Evolutionary conservation across 257 asterid genomes (phyloP), one percentile per base, ranked within the genome.

Genomic region (Capsicum rhomboideum): DNA sequence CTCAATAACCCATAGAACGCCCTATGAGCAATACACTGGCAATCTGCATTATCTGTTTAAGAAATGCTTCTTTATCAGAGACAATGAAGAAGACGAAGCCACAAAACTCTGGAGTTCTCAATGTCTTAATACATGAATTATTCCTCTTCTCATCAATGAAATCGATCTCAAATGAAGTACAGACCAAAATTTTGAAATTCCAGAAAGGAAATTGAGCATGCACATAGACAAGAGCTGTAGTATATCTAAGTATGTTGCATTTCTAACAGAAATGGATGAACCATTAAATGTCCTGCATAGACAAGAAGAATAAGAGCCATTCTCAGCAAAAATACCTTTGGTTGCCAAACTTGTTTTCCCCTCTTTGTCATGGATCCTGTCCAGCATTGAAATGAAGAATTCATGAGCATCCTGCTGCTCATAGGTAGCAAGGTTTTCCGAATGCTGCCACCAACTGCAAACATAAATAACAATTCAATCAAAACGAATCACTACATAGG

Each of bases 331-430:
- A 78, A 87, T 74, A 74, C 93, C 97, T 94, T 86, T 89, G 93
- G 85, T 84, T 83, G 46, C 80, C 93, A 75, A 88, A 89, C 92
- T 91, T 91, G 74, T 90, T 90, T 85, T 82, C 87, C 84, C 93
- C 97, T 89, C 88, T 91, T 88, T 91, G 93, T 96, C 99, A 87
- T 96, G 98, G 83, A 96, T 92, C 69, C 93, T 97, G 74, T 94
- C 98, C 61, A 96, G 92, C 89, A 96, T 89, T 83, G 99, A 93
- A 86, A 96, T 94, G 91, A 96, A 92, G 89, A 96, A 96, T 78
- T 96, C 99, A 84, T 96, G 99, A 50, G 98, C 98, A 89, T 94
- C 99, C 87, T 96, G 99, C 79, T 96, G 98, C 84, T 94, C 97
- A 46, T 96, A 96, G 84, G 97, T 96, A 46, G 99, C 99, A 87